phyloP scores from a whole-genome alignment of 192 early-diverging fungal genomes.

The Allomyces macrogynus region DNA sequence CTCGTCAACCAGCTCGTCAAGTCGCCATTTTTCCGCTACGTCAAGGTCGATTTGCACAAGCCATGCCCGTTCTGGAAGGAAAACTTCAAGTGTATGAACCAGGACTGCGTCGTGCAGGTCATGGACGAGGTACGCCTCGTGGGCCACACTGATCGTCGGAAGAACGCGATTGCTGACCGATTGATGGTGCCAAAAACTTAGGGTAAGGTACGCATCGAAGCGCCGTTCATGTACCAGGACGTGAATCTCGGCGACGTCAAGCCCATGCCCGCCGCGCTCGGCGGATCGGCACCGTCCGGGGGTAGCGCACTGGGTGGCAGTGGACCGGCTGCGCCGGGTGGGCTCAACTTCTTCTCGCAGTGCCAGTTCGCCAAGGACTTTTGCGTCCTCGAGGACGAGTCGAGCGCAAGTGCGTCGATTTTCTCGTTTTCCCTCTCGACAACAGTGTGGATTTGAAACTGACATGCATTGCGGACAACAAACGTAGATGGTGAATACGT shows the following conservation, averaged over 20 bases:
- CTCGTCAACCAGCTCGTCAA: not conserved
- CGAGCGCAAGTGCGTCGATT: conserved; percentile 11
- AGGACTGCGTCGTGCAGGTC: conserved; percentile 68
- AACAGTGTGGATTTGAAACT: too few relatives aligned
- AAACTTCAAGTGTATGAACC: conserved; percentile 59
- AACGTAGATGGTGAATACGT: conserved; percentile 55
- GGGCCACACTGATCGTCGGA: too few relatives aligned
- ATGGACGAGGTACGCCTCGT: conserved; percentile 36
- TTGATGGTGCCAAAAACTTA: too few relatives aligned
- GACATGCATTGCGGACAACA: not conserved
- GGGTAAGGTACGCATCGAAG: not conserved
- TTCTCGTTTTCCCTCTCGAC: conserved; percentile 6
- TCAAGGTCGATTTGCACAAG: conserved; percentile 49
- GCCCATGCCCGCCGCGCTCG: too few relatives aligned
- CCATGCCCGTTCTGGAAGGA: conserved; percentile 81
- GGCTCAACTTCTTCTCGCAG: not conserved
- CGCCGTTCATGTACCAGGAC: not conserved
- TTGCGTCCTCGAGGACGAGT: conserved; percentile 69
- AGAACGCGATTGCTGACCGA: too few relatives aligned
- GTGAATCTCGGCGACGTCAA: not conserved
- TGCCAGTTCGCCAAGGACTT: conserved; percentile 39
- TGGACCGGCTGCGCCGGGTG: not conserved
- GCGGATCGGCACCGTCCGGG: too few relatives aligned
- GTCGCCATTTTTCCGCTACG: not conserved
- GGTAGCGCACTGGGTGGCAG: not conserved